Base-by-base conservation (phyloP, 768 basidiomycete genomes). In the Cytidiella melzeri region DNA sequence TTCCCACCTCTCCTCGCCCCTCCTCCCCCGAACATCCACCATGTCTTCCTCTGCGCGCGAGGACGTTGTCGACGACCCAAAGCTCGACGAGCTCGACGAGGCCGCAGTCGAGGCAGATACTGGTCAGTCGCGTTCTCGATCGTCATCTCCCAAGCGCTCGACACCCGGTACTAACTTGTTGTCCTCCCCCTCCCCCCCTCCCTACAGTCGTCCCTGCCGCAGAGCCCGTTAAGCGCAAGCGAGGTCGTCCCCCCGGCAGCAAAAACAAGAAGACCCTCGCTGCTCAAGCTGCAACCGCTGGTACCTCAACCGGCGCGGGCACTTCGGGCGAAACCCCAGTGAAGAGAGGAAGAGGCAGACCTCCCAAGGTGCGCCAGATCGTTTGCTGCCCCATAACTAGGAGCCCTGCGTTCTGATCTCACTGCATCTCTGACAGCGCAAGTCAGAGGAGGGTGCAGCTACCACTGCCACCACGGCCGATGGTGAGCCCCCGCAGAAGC, bases 181-280 rank as follows among this genome's bases (percentile, higher is more conserved):
- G 55, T 37, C 48, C 55, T 57, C 63, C 53, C 62, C 64, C 59
- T 64, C 62, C 62, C 56, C 53, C 57, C 59, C 55, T 26, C 58
- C 43, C 56, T 54, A 53, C 48, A 51, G 51, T 61, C 69, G 73
- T 70, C 62, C 18, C 55, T 28, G 65, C 70, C 53, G 62, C 73
- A 51, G 67, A 53, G 46, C 57, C 55, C 30, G 60, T 67, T 51
- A 93, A 91, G 72, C 83, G 92, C 60, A 82, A 87, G 61, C 79
- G 92, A 41, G 92, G 92, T 47, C 81, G 92, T 56, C 92, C 92
- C 53, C 90, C 84, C 66, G 92, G 92, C 59, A 89, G 87, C 68
- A 93, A 88, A 72, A 81, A 81, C 68, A 81, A 79, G 72, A 77
- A 75, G 61, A 65, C 63, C 56, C 61, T 64, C 63, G 69, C 61